Evolutionary conservation across 768 basidiomycete species (phyloP).

Genomic region (Hygrocybe coccinea): DNA sequence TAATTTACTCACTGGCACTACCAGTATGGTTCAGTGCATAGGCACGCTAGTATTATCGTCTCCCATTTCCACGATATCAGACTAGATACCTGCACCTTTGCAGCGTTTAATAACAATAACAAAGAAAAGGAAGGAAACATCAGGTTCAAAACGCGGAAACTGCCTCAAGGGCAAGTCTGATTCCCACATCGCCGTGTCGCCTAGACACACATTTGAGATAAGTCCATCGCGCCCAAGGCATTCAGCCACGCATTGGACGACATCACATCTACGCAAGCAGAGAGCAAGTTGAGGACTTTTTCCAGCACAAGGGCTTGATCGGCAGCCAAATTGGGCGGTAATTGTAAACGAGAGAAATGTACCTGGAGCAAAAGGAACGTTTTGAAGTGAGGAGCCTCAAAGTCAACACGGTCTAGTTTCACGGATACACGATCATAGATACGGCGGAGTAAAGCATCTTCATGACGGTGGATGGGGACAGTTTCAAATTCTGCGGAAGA

Average conservation of each 20-base stretch:
- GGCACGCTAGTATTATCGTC: constrained; percentile 55
- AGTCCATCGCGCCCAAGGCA: constrained; percentile 93
- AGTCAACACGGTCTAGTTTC: constrained; percentile 78
- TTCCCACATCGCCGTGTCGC: constrained; percentile 77
- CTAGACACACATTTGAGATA: constrained; percentile 98
- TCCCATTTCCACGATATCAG: constrained; percentile 98
- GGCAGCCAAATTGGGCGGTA: constrained; percentile 89
- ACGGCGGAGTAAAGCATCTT: constrained; percentile 74
- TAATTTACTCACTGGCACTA: too few relatives aligned
- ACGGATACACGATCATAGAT: constrained; percentile 97
- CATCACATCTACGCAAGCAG: constrained; percentile 97
- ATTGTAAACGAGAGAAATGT: constrained; percentile 90
- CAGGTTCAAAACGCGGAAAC: constrained; percentile 91
- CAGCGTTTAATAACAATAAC: constrained; percentile 77
- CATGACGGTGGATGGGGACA: constrained; percentile 92
- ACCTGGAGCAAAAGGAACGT: constrained; percentile 95
- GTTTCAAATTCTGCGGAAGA: constrained; percentile 95
- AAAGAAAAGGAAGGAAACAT: constrained; percentile 40
- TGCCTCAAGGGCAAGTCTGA: constrained; percentile 93
- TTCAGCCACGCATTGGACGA: constrained; percentile 93
- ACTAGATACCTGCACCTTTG: constrained; percentile 73
- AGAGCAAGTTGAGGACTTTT: constrained; percentile 90
- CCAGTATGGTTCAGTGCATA: too few relatives aligned
- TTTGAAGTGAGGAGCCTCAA: constrained; percentile 96
- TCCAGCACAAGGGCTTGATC: constrained; percentile 85